Evolutionary conservation across 192 early-diverging fungal genomes (phyloP).

Genomic region (Coemansia sp.): DNA sequence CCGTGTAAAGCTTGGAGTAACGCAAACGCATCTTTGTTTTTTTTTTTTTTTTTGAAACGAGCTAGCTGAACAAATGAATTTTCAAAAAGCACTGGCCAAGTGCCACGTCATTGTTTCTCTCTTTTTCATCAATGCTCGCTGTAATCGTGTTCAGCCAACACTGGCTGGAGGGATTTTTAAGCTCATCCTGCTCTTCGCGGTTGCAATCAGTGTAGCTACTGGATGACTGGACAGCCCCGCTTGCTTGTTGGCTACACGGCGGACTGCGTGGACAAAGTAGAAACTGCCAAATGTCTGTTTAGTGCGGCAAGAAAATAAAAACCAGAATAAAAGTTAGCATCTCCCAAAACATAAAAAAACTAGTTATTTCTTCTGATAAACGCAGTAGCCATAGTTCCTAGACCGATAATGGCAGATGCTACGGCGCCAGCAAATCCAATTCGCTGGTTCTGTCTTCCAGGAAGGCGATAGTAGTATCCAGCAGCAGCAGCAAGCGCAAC

Average conservation of each 20-base stretch:
- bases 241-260: too few relatives aligned
- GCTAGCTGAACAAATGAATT: too few relatives aligned
- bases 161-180: too few relatives aligned
- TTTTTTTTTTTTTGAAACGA: too few relatives aligned
- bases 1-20: neutral
- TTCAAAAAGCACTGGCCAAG: neutral
- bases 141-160: neutral
- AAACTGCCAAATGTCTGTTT: neutral
- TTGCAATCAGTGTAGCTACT: too few relatives aligned
- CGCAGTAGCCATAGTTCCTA: conserved; percentile 45
- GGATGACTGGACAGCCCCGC: too few relatives aligned
- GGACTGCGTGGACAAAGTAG: neutral
- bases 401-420: conserved; percentile 44
- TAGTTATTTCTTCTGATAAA: conserved; percentile 36
- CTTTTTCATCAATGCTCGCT: neutral
- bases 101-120: neutral
- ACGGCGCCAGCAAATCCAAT: conserved; percentile 48
- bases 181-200: too few relatives aligned
- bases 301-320: conserved; percentile 1
- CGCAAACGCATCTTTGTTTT: too few relatives aligned
- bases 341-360: neutral
- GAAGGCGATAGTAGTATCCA: conserved; percentile 49
- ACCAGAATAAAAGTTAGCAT: neutral
- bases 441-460: conserved; percentile 50
- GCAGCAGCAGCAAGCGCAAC: conserved; percentile 42